Conservation (phyloP, 2,329 filamentous ascomycete species). For the Trichoderma oligosporum region DNA sequence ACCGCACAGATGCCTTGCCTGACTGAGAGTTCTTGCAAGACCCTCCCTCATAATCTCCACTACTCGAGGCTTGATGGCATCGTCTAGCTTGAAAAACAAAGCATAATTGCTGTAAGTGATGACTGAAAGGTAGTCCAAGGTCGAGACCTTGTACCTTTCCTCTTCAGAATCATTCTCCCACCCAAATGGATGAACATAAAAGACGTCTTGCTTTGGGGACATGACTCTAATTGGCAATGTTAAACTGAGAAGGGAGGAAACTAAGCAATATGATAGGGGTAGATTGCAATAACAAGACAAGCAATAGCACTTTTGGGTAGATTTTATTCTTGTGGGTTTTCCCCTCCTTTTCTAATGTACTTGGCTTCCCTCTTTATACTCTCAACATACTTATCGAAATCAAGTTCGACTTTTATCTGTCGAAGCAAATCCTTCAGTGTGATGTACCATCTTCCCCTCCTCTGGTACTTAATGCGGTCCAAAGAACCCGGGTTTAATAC, state of each 20-base stretch:
- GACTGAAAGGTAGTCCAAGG: conserved; percentile 4
- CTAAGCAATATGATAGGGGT: neutral
- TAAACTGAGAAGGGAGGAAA: neutral
- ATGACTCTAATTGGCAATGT: neutral
- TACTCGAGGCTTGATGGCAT: neutral
- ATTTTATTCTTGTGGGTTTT: neutral
- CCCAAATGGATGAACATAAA: neutral
- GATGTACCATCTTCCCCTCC: neutral
- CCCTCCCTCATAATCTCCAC: conserved; percentile 3
- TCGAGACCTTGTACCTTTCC: neutral
- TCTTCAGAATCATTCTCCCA: conserved; percentile 12
- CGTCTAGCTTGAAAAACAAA: conserved; percentile 8
- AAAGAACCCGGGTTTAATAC: neutral
- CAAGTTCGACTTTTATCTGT: neutral
- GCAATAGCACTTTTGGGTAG: neutral
- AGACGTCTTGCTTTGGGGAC: conserved; percentile 5
- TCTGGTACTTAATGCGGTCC: neutral
- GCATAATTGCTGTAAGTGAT: conserved; percentile 8
- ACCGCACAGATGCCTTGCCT: neutral
- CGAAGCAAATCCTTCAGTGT: neutral
- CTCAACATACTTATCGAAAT: neutral
- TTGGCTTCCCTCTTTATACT: neutral
- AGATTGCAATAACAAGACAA: neutral
- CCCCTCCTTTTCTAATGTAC: neutral
- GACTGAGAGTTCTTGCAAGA: neutral